phyloP scores from a whole-genome alignment of 495 filamentous ascomycete genomes.

The Chaetomium cochliodes region DNA sequence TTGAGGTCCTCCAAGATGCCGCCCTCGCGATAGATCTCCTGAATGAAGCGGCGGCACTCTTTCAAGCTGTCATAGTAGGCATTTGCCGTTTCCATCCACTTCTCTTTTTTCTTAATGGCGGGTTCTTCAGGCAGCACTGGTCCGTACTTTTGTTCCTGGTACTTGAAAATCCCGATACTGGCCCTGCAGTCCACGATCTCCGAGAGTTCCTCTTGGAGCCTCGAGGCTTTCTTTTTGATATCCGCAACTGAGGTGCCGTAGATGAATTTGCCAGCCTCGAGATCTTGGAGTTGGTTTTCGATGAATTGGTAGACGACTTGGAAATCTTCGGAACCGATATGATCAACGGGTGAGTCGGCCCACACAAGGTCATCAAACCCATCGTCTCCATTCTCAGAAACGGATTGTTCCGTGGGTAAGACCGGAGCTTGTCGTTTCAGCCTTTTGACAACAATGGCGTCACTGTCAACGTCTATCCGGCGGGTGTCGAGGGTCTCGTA shows the following conservation, averaged over 20 bases:
- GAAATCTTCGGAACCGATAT: slow-evolving; percentile 25
- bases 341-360: slow-evolving; percentile 20
- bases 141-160: slow-evolving; percentile 11
- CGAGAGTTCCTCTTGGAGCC: slow-evolving; percentile 9
- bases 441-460: slow-evolving; percentile 31
- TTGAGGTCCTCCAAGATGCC: slow-evolving; percentile 2
- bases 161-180: slow-evolving; percentile 28
- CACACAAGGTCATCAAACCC: slow-evolving; percentile 19
- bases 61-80: slow-evolving; percentile 11
- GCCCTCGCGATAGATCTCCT: slow-evolving; percentile 17
- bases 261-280: slow-evolving; percentile 12
- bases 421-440: slow-evolving; percentile 28
- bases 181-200: slow-evolving; percentile 16
- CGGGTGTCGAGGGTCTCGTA: slow-evolving; percentile 28
- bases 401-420: neutral
- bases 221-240: slow-evolving; percentile 11
- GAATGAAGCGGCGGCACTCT: slow-evolving; percentile 11
- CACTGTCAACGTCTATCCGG: slow-evolving; percentile 7
- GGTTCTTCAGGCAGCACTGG: neutral
- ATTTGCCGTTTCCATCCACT: neutral
- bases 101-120: slow-evolving; percentile 3
- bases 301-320: slow-evolving; percentile 10
- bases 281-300: neutral
- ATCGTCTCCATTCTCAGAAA: slow-evolving; percentile 3
- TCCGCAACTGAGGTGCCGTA: slow-evolving; percentile 18